Base-by-base conservation (phyloP, 2,329 filamentous ascomycete genomes). In the Colletotrichum theobromicola region DNA sequence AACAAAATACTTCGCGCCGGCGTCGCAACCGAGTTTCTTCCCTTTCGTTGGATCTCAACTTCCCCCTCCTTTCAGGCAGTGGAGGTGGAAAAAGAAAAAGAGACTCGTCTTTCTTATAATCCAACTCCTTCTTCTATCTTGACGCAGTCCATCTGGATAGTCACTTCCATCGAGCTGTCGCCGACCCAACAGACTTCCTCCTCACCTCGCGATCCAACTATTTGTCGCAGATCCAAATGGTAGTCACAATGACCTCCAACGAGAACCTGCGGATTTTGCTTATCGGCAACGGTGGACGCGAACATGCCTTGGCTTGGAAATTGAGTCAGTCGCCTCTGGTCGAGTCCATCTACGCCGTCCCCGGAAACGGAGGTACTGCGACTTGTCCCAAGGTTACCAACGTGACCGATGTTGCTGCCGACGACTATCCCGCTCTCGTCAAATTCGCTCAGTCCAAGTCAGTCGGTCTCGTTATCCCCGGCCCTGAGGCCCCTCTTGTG, bases 271-370 rank as follows among this genome's bases (percentile, higher is more conserved):
- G 76, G 34, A 74, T 95, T 67, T 90, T 95, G 71, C 87, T 95
- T 66, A 88, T 95, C 68, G 94, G 94, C 77, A 94, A 93, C 78
- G 94, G 94, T 75, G 94, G 93, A 67, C 90, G 94, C 76, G 94
- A 95, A 83, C 93, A 95, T 85, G 93, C 93, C 30, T 86, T 95
- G 67, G 93, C 93, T 37, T 95, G 93, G 93, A 95, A 94, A 83
- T 84, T 95, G 74, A 87, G 89, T 72, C 89, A 94, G 81, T 94
- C 92, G 4, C 85, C 89, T 9, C 86, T 85, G 8, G 92, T 95
- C 64, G 88, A 91, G 70, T 87, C 89, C 76, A 92, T 95, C 75
- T 82, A 83, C 62, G 85, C 83, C 18, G 82, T 83, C 24, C 86
- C 87, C 15, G 93, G 94, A 64, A 95, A 95, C 82, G 93, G 93